Conservation (phyloP, 805 yeast genomes). For the Wickerhamiella sorbophila region DNA sequence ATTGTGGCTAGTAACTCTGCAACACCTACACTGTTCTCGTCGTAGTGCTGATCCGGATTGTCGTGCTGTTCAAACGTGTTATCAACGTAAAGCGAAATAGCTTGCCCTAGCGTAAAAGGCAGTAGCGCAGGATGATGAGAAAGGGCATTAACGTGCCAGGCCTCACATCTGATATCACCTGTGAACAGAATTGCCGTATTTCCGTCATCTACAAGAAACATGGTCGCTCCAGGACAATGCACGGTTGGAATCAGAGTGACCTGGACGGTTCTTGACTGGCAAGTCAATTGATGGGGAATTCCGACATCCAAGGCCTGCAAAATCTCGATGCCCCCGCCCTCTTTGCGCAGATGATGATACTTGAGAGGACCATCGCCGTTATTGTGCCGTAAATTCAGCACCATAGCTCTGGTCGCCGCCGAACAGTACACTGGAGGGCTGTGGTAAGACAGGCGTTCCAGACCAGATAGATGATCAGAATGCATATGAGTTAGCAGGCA, state of each 20-base stretch:
- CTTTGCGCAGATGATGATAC: slow-evolving; percentile 16
- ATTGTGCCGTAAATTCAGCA: slow-evolving; percentile 14
- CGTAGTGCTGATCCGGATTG: slow-evolving; percentile 35
- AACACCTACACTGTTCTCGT: slow-evolving; percentile 32
- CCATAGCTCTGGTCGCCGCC: slow-evolving; percentile 25
- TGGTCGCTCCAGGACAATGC: slow-evolving; percentile 48
- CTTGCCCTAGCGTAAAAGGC: slow-evolving; percentile 29
- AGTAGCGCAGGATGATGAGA: slow-evolving; percentile 28
- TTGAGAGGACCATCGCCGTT: slow-evolving; percentile 14
- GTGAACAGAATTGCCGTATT: slow-evolving; percentile 32
- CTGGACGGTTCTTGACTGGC: slow-evolving; percentile 16
- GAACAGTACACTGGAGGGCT: slow-evolving; percentile 36
- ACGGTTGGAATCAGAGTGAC: slow-evolving; percentile 36
- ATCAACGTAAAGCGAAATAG: slow-evolving; percentile 38
- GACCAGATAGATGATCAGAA: slow-evolving; percentile 39
- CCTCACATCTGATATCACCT: slow-evolving; percentile 45
- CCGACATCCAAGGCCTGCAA: slow-evolving; percentile 11
- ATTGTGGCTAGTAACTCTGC: slow-evolving; percentile 25
- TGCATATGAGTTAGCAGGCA: slow-evolving; percentile 40
- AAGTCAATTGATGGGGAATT: slow-evolving; percentile 9
- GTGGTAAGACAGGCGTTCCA: slow-evolving; percentile 26
- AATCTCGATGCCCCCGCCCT: slow-evolving; percentile 16
- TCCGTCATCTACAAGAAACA: slow-evolving; percentile 34
- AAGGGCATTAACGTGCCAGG: slow-evolving; percentile 34
- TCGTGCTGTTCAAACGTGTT: slow-evolving; percentile 38